Evolutionary conservation across 768 basidiomycete species (phyloP).

Genomic region (Collybia sp.): DNA sequence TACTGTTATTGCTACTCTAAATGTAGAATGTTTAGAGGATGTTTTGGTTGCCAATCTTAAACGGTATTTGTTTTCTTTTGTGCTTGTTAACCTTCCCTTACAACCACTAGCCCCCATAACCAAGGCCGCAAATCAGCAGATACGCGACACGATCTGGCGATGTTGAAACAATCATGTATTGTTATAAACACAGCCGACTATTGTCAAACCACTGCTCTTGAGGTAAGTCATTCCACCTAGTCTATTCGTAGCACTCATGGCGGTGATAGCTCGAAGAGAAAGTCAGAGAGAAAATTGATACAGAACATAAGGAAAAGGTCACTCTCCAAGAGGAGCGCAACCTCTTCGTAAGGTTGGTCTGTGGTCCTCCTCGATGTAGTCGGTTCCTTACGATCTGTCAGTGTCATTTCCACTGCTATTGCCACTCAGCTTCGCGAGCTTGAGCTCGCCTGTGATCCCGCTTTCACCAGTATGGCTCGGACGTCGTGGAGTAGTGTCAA

Average conservation of each 20-base stretch:
- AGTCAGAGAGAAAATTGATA: slow-evolving; percentile 75
- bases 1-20: slow-evolving; percentile 2
- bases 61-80: slow-evolving; percentile 36
- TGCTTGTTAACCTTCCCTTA: not conserved
- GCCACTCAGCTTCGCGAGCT: slow-evolving; percentile 77
- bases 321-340: slow-evolving; percentile 85
- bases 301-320: slow-evolving; percentile 73
- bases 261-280: slow-evolving; percentile 80
- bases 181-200: slow-evolving; percentile 97
- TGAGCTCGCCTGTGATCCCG: slow-evolving; percentile 76
- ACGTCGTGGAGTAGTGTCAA: slow-evolving; percentile 75
- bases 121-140: slow-evolving; percentile 71
- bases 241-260: not conserved
- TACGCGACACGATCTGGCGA: slow-evolving; percentile 66
- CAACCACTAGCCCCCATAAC: slow-evolving; percentile 27
- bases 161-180: slow-evolving; percentile 81
- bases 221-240: slow-evolving; percentile 40
- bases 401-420: slow-evolving; percentile 83
- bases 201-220: slow-evolving; percentile 85
- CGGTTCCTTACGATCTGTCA: slow-evolving; percentile 22
- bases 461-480: slow-evolving; percentile 72
- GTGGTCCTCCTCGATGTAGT: not conserved
- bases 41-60: slow-evolving; percentile 74
- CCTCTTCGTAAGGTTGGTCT: slow-evolving; percentile 75
- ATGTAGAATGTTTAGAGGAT: slow-evolving; percentile 53